These are phyloP conservation scores for Candida coquimbonensis DNA, from an alignment of 805 yeast species.

Conservation along the genomic window DNA sequence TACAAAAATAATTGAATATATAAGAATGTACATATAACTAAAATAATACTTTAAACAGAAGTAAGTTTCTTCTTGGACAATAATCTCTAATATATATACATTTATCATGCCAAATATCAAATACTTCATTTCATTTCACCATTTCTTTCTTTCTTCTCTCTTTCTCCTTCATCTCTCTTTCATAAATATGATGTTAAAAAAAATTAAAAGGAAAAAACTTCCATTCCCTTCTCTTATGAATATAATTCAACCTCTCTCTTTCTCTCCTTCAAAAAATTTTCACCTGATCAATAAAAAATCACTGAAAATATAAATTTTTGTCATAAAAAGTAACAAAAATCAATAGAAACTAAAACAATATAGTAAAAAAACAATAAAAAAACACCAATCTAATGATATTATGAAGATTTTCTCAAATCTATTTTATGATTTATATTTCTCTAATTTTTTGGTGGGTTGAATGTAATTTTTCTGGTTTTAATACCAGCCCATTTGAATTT, in stretches of 20 bases:
- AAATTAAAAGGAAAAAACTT: not conserved
- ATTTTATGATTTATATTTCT: not conserved
- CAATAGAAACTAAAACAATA: not conserved
- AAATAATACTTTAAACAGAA: conserved; percentile 1
- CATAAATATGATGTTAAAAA: conserved; percentile 4
- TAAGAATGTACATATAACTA: not conserved
- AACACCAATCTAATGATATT: not conserved
- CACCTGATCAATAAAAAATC: too few species aligned
- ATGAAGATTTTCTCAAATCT: not conserved
- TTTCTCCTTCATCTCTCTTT: not conserved
- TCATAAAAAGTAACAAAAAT: not conserved
- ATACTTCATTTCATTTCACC: conserved; percentile 4
- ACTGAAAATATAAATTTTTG: too few species aligned
- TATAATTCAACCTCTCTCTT: not conserved
- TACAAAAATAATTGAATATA: conserved; percentile 2
- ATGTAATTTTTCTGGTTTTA: conserved; percentile 90
- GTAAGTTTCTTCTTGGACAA: conserved; percentile 1
- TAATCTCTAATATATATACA: conserved; percentile 9
- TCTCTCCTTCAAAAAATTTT: too few species aligned
- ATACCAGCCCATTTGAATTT: conserved; percentile 97
- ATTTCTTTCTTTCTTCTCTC: not conserved
- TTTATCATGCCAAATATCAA: conserved; percentile 8
- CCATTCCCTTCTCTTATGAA: conserved; percentile 1
- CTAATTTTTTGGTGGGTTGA: conserved; percentile 82
- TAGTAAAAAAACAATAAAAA: not conserved